Evolutionary conservation across 768 basidiomycete species (phyloP).

Genomic region (Boletus barrowsii): DNA sequence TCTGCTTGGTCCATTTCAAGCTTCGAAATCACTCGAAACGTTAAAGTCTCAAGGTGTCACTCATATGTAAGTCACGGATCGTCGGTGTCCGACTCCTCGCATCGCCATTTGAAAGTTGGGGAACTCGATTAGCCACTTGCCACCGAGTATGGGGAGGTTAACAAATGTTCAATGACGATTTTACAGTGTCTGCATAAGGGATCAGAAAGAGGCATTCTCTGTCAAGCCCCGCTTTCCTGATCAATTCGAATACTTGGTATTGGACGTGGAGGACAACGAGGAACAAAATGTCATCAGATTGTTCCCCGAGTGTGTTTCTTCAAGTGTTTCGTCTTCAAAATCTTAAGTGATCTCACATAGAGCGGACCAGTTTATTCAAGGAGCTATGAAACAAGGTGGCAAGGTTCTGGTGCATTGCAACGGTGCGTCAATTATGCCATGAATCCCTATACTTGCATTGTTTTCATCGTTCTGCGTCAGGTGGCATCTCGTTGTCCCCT

Average conservation of each 20-base stretch:
- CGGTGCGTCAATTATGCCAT: slow-evolving; percentile 42
- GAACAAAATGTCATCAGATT: slow-evolving; percentile 92
- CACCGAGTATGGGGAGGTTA: background rate
- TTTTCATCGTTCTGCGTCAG: slow-evolving; percentile 34
- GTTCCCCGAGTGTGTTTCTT: slow-evolving; percentile 68
- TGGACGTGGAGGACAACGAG: slow-evolving; percentile 89
- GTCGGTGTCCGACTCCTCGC: background rate
- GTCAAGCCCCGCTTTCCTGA: slow-evolving; percentile 83
- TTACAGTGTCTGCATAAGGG: slow-evolving; percentile 80
- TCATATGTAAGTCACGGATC: slow-evolving; percentile 59
- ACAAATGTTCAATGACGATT: background rate
- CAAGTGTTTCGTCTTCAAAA: background rate
- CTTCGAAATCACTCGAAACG: slow-evolving; percentile 75
- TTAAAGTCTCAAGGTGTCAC: slow-evolving; percentile 67
- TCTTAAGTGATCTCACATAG: slow-evolving; percentile 35
- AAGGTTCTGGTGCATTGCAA: slow-evolving; percentile 89
- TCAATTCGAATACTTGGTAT: slow-evolving; percentile 69
- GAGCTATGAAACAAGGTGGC: slow-evolving; percentile 55
- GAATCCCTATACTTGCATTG: background rate
- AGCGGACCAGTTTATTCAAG: slow-evolving; percentile 73
- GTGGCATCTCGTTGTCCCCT: slow-evolving; percentile 84
- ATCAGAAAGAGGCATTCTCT: slow-evolving; percentile 86
- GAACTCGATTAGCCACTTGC: background rate
- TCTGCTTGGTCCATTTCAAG: slow-evolving; percentile 82
- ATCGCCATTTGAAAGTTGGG: background rate